phyloP scores from a whole-genome alignment of 106 monocot genomes.

The Alisma plantagoaquatica region DNA sequence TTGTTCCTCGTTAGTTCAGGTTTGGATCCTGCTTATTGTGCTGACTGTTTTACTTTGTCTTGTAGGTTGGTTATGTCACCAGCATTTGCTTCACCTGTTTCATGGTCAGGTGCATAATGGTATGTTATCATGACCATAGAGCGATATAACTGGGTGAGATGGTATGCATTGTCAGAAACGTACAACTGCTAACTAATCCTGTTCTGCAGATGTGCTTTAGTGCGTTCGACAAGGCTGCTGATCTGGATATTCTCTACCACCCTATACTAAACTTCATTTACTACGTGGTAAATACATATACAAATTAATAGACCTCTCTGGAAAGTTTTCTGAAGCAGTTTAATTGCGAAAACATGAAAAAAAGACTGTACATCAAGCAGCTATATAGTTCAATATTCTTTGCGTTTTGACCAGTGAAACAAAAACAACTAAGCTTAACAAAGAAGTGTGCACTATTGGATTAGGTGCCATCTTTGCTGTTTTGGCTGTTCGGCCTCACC shows the following conservation, averaged over 20 bases:
- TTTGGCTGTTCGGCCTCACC: too few relatives aligned
- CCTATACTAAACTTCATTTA: conserved; percentile 82
- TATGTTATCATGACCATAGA: conserved; percentile 19
- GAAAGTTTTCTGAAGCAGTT: too few relatives aligned
- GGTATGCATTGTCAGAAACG: not conserved
- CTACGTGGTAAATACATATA: conserved; percentile 46
- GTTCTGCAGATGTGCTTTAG: conserved; percentile 58
- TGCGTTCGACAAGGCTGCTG: conserved; percentile 71
- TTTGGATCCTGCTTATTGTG: not conserved
- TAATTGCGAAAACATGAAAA: too few relatives aligned
- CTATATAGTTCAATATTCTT: too few relatives aligned
- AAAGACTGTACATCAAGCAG: too few relatives aligned
- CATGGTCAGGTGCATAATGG: conserved; percentile 80
- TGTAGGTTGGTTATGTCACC: conserved; percentile 91
- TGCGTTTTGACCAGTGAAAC: too few relatives aligned
- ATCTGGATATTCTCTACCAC: conserved; percentile 76
- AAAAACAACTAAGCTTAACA: too few relatives aligned
- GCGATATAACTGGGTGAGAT: not conserved
- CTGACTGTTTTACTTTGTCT: not conserved
- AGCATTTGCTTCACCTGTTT: conserved; percentile 89
- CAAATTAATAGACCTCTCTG: too few relatives aligned
- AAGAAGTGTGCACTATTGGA: too few relatives aligned
- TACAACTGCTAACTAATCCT: not conserved
- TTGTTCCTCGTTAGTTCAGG: not conserved
- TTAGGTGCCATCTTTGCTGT: too few relatives aligned